Evolutionary conservation across 306 rosid species (phyloP).

Genomic region (Prinsepia uniflora): DNA sequence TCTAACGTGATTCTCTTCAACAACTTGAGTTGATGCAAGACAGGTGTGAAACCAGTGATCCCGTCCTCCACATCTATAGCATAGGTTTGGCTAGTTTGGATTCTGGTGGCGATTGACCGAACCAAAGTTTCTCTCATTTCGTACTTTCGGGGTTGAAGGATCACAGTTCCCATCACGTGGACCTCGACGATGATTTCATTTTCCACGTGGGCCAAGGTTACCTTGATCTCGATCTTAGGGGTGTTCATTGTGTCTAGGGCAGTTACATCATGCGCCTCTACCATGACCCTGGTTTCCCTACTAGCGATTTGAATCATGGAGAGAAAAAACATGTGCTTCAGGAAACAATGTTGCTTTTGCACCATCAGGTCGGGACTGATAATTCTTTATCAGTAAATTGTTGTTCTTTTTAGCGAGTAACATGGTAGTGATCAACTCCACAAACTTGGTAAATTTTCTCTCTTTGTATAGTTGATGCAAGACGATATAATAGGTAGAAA

Average conservation of each 20-base stretch:
- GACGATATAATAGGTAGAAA: background rate
- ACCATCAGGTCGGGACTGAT: background rate
- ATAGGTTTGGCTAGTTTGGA: too few relatives aligned
- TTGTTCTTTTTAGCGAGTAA: background rate
- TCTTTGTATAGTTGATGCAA: background rate
- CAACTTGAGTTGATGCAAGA: too few relatives aligned
- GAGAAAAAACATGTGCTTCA: background rate
- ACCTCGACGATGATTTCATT: too few relatives aligned
- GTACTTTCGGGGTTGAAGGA: background rate
- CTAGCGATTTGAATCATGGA: too few relatives aligned
- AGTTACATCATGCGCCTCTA: background rate
- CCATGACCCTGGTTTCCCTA: background rate
- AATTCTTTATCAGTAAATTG: too few relatives aligned
- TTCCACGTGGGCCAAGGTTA: background rate
- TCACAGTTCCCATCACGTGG: background rate
- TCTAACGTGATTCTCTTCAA: background rate
- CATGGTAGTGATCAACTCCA: background rate
- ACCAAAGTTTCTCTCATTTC: background rate
- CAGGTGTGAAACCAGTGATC: too few relatives aligned
- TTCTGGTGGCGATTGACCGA: too few relatives aligned
- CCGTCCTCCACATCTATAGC: too few relatives aligned
- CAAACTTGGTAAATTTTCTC: background rate
- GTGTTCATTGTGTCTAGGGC: background rate
- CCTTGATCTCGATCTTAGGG: background rate
- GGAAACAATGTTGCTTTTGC: background rate